Conservation (phyloP, 306 rosid species). For the Ormosia emarginata region DNA sequence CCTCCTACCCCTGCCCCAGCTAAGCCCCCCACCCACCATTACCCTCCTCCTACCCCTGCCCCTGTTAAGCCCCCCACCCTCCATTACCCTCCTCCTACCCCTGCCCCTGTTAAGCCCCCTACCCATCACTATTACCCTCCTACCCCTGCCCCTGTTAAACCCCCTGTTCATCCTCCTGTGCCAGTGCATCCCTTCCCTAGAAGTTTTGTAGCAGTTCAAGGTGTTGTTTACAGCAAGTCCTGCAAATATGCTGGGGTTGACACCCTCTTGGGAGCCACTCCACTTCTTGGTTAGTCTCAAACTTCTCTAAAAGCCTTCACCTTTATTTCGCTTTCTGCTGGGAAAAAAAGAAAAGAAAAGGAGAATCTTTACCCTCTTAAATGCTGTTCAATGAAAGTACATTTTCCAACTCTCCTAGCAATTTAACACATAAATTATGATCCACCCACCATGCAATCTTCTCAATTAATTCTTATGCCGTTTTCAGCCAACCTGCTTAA, state of each 20-base stretch:
- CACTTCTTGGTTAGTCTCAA: constrained; percentile 38
- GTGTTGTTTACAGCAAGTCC: constrained; percentile 64
- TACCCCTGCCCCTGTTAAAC: not conserved
- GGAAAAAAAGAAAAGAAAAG: not conserved
- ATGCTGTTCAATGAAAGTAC: not conserved
- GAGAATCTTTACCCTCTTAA: not conserved
- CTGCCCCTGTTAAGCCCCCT: not conserved
- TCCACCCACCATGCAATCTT: not conserved
- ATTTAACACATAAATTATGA: not conserved
- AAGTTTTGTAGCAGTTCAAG: constrained; percentile 58
- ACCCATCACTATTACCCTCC: not conserved
- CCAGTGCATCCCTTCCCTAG: constrained; percentile 34
- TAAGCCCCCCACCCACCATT: constrained; percentile 9
- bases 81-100: not conserved
- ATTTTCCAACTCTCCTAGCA: not conserved
- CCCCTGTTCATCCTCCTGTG: not conserved
- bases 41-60: not conserved
- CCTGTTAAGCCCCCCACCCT: constrained; percentile 14
- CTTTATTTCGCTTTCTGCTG: not conserved
- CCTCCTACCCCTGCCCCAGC: not conserved
- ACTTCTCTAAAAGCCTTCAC: not conserved
- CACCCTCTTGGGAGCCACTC: constrained; percentile 50
- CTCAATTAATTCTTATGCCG: not conserved
- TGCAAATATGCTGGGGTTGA: constrained; percentile 55
- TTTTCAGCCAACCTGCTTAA: not conserved